Evolutionary conservation across 805 yeast genomes (phyloP), one percentile per base, ranked within the genome.

Genomic region (Wickerhamomyces mucosus): DNA sequence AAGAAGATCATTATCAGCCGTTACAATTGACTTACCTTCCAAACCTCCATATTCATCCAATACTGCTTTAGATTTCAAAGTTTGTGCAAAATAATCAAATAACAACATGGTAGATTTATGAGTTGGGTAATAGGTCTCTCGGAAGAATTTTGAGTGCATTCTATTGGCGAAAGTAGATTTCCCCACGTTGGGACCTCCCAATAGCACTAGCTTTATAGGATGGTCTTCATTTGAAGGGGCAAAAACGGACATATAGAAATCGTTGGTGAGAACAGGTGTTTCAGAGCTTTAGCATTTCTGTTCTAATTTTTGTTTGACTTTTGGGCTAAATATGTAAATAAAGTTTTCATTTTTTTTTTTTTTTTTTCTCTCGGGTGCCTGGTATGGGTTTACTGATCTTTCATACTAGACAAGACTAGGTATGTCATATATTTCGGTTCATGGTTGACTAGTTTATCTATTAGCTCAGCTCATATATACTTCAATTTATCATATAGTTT

Each of bases 111-210:
- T 70, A 35, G 75, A 74, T 34, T 65, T 69, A 27, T 69, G 60
- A 4, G 89, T 81, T 5, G 92, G 94, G 44, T 81, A 81, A 49
- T 81, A 78, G 0, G 80, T 79, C 36, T 78, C 86, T 30, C 73
- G 63, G 34, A 67, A 73, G 17, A 61, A 59, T 17, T 68, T 67
- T 15, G 67, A 55, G 2, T 65, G 58, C 12, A 75, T 42, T 29
- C 67, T 57, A 32, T 73, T 65, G 10, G 73, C 65, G 23, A 72
- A 58, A 0, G 80, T 63, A 3, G 82, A 69, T 45, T 77, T 77
- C 9, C 85, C 85, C 1, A 71, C 64, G 13, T 61, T 60, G 10
- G 69, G 60, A 1, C 70, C 80, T 1, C 85, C 85, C 4, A 77
- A 47, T 2, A 77, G 63, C 0, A 79, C 83, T 12, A 77, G 45